Conservation (phyloP, 257 asterid species). For the Solanum bulbocastanum region DNA sequence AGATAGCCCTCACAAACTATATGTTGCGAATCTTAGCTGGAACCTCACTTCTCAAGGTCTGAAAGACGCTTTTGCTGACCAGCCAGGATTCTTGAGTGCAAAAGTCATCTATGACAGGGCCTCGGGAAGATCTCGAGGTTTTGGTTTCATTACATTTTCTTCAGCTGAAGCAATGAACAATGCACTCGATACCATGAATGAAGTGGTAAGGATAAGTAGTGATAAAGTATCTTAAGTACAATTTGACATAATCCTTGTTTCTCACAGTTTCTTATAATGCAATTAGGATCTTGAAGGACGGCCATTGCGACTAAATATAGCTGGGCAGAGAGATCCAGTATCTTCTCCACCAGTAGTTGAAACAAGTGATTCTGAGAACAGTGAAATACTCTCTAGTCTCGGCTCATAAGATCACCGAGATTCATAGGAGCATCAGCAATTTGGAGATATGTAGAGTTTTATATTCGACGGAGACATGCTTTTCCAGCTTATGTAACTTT, state of each 20-base stretch:
- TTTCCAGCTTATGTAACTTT: not conserved
- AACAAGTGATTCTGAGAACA: conserved; percentile 12
- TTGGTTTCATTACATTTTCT: conserved; percentile 70
- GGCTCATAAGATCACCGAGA: not conserved
- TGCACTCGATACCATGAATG: conserved; percentile 66
- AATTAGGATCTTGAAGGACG: conserved; percentile 78
- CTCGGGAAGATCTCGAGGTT: conserved; percentile 77
- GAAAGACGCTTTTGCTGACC: conserved; percentile 54
- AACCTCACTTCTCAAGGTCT: conserved; percentile 67
- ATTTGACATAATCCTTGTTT: not conserved
- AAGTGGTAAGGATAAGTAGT: conserved; percentile 42
- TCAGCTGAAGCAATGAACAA: conserved; percentile 55
- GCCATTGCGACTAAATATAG: conserved; percentile 56
- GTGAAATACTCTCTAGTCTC: conserved; percentile 23
- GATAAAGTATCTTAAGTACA: not conserved
- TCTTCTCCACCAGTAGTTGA: conserved; percentile 26
- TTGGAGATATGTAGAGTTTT: not conserved
- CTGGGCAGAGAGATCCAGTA: conserved; percentile 32
- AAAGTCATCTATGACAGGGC: conserved; percentile 68
- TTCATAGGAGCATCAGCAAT: not conserved
- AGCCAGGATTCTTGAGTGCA: conserved; percentile 71
- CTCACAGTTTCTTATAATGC: not conserved
- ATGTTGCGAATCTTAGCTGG: conserved; percentile 87
- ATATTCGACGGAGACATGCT: not conserved
- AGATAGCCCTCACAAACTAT: conserved; percentile 70